Evolutionary conservation across 164 flowering plant species (phyloP).

Genomic region (Amborella trichopoda): DNA sequence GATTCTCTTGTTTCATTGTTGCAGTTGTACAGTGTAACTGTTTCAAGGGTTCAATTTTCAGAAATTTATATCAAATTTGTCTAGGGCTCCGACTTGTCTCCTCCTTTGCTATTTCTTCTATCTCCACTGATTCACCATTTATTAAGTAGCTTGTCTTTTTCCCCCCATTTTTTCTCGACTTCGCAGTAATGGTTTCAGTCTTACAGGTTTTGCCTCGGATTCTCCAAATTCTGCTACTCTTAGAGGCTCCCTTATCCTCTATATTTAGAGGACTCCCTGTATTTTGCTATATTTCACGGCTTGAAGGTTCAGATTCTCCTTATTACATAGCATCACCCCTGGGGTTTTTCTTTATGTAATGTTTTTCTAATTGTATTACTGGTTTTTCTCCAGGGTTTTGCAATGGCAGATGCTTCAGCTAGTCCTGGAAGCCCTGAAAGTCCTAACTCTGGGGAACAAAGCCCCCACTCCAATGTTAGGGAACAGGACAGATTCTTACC

Average conservation of each 20-base stretch:
- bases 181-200: not conserved
- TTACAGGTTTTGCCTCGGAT: not conserved
- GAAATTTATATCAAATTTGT: no score
- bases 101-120: no score
- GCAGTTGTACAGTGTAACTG: no score
- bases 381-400: conserved; percentile 6
- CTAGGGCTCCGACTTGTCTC: no score
- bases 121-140: no score
- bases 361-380: conserved; percentile 6
- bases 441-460: conserved; percentile 17
- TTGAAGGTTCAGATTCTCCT: conserved; percentile 7
- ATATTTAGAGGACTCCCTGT: not conserved
- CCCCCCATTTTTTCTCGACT: no score
- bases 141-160: no score
- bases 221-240: not conserved
- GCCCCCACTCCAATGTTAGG: conserved; percentile 22
- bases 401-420: conserved; percentile 23
- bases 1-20: no score
- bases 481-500: conserved; percentile 35
- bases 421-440: conserved; percentile 35
- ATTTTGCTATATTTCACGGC: conserved; percentile 1
- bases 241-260: not conserved
- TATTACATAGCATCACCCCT: not conserved
- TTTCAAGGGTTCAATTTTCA: no score
- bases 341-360: not conserved